A percentile compares a stretch with the other conserved stretches of the same genome.
phyloP scores from a whole-genome alignment of 2,329 filamentous ascomycete species.

The Phyllachora maydis region DNA sequence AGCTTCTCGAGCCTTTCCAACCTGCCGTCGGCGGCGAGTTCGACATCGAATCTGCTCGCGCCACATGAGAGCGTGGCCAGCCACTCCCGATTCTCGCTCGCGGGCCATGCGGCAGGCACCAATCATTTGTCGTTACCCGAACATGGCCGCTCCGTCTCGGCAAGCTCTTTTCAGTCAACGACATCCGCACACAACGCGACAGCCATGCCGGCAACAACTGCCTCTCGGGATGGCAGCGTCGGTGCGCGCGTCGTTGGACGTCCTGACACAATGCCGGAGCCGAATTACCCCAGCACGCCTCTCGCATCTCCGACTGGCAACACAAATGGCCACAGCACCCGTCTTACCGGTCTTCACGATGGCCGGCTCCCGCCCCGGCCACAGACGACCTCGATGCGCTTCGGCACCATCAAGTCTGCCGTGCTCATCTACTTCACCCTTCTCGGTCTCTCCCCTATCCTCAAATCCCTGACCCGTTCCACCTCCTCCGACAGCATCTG shows the following conservation, averaged over 20 bases:
- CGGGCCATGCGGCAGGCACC: no score
- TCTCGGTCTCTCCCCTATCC: constrained; percentile 78
- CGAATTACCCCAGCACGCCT: no score
- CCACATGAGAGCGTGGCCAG: no score
- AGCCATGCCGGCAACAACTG: no score
- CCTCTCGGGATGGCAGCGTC: no score
- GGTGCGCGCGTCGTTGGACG: no score
- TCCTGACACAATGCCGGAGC: no score
- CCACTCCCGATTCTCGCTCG: no score
- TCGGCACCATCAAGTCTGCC: constrained; percentile 80
- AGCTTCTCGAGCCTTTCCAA: constrained; percentile 9
- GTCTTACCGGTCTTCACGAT: constrained; percentile 7
- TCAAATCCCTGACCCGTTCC: constrained; percentile 87
- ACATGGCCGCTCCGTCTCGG: no score
- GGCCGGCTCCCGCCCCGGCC: constrained; percentile 6
- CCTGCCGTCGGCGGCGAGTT: constrained; percentile 20
- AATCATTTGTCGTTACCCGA: no score
- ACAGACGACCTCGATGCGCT: constrained; percentile 18
- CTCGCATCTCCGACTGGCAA: constrained; percentile 6
- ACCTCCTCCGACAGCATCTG: constrained; percentile 92
- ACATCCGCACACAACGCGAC: no score
- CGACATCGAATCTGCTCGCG: constrained; percentile 20
- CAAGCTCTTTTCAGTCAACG: no score
- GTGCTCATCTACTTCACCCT: constrained; percentile 84
- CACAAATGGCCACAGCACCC: constrained; percentile 8